A percentile compares a stretch with the other conserved stretches of the same genome.
Evolutionary conservation across 2,329 filamentous ascomycete species (phyloP).

Genomic region (Aspergillus phoenicis): DNA sequence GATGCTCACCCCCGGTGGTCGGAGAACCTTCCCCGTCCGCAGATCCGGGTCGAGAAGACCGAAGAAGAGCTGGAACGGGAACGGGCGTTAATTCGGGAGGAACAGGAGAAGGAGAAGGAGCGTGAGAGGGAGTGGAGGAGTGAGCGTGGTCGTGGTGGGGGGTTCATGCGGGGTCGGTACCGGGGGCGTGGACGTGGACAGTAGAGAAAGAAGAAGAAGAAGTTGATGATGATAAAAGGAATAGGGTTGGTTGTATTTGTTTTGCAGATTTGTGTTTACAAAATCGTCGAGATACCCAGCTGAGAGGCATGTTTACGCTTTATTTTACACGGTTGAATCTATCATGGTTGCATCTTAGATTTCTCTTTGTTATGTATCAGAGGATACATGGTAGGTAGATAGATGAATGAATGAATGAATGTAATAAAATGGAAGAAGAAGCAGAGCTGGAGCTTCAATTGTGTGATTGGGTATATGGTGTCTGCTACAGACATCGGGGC

Average conservation of each 20-base stretch:
- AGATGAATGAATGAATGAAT: too few relatives aligned
- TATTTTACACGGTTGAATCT: not conserved
- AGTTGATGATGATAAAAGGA: too few relatives aligned
- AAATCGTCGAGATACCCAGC: slow-evolving; percentile 14
- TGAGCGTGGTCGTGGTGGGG: slow-evolving; percentile 54
- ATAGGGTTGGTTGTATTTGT: not conserved
- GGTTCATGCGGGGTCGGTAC: slow-evolving; percentile 47
- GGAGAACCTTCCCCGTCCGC: slow-evolving; percentile 64
- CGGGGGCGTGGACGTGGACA: slow-evolving; percentile 52
- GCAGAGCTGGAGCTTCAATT: too few relatives aligned
- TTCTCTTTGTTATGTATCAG: not conserved
- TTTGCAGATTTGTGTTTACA: slow-evolving; percentile 15
- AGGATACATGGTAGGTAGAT: not conserved
- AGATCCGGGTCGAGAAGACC: slow-evolving; percentile 68
- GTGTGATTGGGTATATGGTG: not conserved
- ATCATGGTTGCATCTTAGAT: not conserved
- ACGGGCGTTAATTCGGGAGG: slow-evolving; percentile 57
- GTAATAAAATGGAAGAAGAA: not conserved
- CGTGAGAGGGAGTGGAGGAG: slow-evolving; percentile 56
- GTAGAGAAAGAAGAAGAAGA: not conserved
- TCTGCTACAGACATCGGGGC: not conserved
- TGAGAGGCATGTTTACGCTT: slow-evolving; percentile 8
- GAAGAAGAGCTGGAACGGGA: slow-evolving; percentile 68
- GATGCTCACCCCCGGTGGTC: slow-evolving; percentile 80
- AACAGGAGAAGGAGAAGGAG: slow-evolving; percentile 60